Base-by-base conservation (phyloP, 495 filamentous ascomycete genomes). In the Friedmanniomyces endolithicus region DNA sequence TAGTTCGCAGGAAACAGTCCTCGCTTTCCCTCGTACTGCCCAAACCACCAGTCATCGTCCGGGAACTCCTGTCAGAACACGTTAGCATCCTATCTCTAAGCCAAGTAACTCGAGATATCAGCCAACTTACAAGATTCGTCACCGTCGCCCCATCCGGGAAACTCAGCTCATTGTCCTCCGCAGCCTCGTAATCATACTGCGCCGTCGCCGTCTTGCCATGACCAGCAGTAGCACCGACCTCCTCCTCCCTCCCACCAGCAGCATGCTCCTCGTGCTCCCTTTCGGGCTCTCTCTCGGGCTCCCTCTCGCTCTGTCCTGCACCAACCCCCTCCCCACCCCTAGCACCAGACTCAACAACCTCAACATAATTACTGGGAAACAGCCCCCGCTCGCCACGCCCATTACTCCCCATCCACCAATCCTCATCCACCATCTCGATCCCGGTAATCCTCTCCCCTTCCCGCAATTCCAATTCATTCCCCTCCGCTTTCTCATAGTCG, bases 21-120 rank as follows among this genome's bases (percentile, higher is more conserved):
- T 7, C 76, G 78, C 54, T 80, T 78, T 9, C 88, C 87, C 22
- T 78, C 72, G 63, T 87, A 94, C 57, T 86, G 79, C 35, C 92
- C 92, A 57, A 86, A 81, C 92, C 92, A 99, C 92, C 92, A 99
- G 65, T 97, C 92, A 57, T 97, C 89, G 65, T 97, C 92, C 4
- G 94, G 94, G 71, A 97, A 97, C 70, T 96, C 87, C 84, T 87
- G 60, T n/a, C 35, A 19, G 48, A 52, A 22, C 31, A 64, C 17
- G 52, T 57, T 43, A 48, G 71, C 63, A 22, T 23, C 8, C 6
- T 33, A 22, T 6, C 11, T 33, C n/a, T n/a, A n/a, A n/a, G n/a
- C n/a, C n/a, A n/a, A n/a, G n/a, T n/a, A n/a, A n/a, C n/a, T n/a
- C n/a, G n/a, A n/a, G n/a, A n/a, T n/a, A n/a, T n/a, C n/a, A n/a